Base-by-base conservation (phyloP, 2,329 filamentous ascomycete genomes). In the Tolypocladium inflatum region DNA sequence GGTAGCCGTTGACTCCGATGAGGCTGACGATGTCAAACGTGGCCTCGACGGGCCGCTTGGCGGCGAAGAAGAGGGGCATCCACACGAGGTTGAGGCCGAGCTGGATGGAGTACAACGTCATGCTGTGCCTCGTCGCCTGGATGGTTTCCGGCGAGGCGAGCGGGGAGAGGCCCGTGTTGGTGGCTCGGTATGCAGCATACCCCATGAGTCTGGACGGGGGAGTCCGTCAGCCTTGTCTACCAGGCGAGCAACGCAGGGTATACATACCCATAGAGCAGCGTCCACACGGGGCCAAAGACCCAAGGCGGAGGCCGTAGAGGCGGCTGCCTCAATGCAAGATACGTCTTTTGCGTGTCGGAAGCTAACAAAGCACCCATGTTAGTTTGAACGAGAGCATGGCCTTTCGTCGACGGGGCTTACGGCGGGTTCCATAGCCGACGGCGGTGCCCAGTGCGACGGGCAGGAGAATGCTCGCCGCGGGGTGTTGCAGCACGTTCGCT, bases 51-150 rank as follows among this genome's bases (percentile, higher is more conserved):
- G 91, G 91, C 19, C 84, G 83, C 63, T 87, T 86, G 55, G 87
- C 69, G n/a, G 83, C 81, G 70, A 96, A 97, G 81, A 97, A 97
- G 13, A 97, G 81, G 15, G 93, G 93, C 83, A 91, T 97, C 90
- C 90, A 97, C 57, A 87, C 73, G 37, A 96, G 78, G 71, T 97
- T 97, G 55, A 97, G 79, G 13, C 81, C 89, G 8, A 97, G 85
- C 74, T 97, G 92, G 60, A 91, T 78, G 2, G 89, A 89, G 77
- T 96, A 97, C 37, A 97, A 80, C 0, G 88, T 90, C 59, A 90
- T 87, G 63, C 86, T 88, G 63, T 85, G 80, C 69, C 83, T 82
- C 56, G 88, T 84, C 57, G 83, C 74, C 41, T 76, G 72, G 54
- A 83, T 78, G n/a, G 81, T 82, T 43, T 74, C 71, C 37, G 80